These are phyloP conservation scores for Neoboletus magnificus DNA, from an alignment of 768 basidiomycete genomes.

Conservation along the genomic window DNA sequence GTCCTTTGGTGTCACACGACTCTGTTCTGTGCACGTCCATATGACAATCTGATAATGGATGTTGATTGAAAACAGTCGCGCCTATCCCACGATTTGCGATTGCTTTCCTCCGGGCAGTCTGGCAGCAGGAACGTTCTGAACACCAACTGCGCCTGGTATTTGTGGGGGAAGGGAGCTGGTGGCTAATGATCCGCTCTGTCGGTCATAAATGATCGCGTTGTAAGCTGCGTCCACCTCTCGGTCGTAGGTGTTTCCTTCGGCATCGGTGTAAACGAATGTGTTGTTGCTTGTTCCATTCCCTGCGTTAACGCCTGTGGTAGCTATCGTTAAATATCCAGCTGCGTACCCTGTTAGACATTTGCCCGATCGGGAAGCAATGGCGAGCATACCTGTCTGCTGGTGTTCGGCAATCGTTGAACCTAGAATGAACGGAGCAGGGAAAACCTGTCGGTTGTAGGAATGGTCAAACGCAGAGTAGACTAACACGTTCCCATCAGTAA, in stretches of 20 bases:
- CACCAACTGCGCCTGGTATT: not conserved
- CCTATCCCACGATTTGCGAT: not conserved
- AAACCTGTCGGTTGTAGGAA: constrained; percentile 57
- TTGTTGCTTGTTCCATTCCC: constrained; percentile 74
- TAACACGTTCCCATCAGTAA: constrained; percentile 21
- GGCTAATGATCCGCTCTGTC: constrained; percentile 50
- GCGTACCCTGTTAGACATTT: not conserved
- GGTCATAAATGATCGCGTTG: constrained; percentile 59
- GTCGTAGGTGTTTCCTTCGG: constrained; percentile 57
- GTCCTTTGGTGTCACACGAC: not conserved
- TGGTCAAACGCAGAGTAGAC: constrained; percentile 60
- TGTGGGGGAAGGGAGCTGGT: constrained; percentile 8
- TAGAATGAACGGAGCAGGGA: constrained; percentile 57
- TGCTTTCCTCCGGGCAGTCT: constrained; percentile 38
- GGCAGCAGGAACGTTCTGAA: constrained; percentile 9
- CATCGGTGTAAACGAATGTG: constrained; percentile 58
- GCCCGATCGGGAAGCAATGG: not conserved
- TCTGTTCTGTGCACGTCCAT: constrained; percentile 7
- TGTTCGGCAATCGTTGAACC: constrained; percentile 55
- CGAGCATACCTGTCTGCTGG: constrained; percentile 53
- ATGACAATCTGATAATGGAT: not conserved
- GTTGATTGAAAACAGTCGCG: not conserved
- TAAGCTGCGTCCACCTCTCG: constrained; percentile 58
- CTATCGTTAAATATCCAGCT: constrained; percentile 51
- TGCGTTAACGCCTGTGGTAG: constrained; percentile 41